A percentile compares a stretch with the other conserved stretches of the same genome.
Conservation (phyloP, 202 grass and related monocot genomes). For the Alloteropsis angusta region DNA sequence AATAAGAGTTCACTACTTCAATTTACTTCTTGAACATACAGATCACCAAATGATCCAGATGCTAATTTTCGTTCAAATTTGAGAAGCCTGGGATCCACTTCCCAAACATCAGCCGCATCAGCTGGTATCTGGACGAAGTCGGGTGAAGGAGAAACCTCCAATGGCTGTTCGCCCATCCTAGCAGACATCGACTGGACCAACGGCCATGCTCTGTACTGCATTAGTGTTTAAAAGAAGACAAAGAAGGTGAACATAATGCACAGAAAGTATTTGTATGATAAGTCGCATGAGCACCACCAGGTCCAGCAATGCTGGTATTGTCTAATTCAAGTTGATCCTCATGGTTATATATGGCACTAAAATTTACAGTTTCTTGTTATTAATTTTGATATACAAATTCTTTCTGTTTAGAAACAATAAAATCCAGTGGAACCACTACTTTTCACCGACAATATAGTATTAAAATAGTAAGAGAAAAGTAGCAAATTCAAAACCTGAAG, state of each 20-base stretch:
- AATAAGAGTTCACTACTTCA: conserved; percentile 16
- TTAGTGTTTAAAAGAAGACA: conserved; percentile 5
- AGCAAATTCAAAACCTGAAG: background rate
- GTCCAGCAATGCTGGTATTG: background rate
- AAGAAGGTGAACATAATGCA: background rate
- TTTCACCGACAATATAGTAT: background rate
- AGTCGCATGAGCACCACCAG: background rate
- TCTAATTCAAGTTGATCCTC: background rate
- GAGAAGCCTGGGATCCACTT: conserved; percentile 70
- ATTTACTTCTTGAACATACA: conserved; percentile 52
- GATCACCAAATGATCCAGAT: conserved; percentile 75
- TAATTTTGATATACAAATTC: background rate
- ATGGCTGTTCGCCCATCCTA: conserved; percentile 29
- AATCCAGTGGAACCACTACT: background rate
- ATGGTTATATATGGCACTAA: background rate
- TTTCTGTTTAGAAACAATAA: background rate
- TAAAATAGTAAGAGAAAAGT: background rate
- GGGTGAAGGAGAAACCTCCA: conserved; percentile 33
- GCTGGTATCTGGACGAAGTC: conserved; percentile 60
- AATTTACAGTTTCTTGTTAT: background rate
- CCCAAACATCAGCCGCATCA: conserved; percentile 92
- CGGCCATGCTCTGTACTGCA: conserved; percentile 65
- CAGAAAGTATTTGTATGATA: conserved; percentile 8
- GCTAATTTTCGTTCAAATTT: conserved; percentile 80
- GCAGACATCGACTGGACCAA: conserved; percentile 40